These are phyloP conservation scores for Choiromyces venosus DNA, from an alignment of 495 filamentous ascomycete species.

Conservation along the genomic window DNA sequence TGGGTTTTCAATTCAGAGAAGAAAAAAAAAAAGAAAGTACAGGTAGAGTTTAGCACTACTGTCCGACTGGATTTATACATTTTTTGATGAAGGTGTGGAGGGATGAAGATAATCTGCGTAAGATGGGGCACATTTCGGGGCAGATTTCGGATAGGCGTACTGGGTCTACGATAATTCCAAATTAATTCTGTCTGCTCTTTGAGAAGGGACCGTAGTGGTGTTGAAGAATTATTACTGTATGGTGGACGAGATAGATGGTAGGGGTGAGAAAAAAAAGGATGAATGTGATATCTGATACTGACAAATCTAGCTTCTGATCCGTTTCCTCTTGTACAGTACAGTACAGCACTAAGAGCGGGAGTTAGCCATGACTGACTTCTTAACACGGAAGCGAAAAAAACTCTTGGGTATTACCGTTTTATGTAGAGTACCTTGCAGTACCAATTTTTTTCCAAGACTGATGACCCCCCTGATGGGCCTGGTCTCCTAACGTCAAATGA, in stretches of 20 bases:
- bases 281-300: background rate
- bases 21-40: too few relatives aligned
- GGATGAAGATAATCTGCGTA: too few relatives aligned
- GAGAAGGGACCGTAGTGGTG: too few relatives aligned
- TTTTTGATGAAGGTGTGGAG: too few relatives aligned
- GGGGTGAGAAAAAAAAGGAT: background rate
- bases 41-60: too few relatives aligned
- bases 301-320: background rate
- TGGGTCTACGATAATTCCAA: too few relatives aligned
- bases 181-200: too few relatives aligned
- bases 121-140: too few relatives aligned
- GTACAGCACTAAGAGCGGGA: background rate
- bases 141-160: too few relatives aligned
- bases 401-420: background rate
- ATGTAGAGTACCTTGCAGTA: background rate
- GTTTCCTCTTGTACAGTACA: background rate
- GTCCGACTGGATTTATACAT: too few relatives aligned
- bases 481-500: background rate
- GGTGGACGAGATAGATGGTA: background rate
- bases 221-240: too few relatives aligned
- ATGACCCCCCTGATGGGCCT: background rate
- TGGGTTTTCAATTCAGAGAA: too few relatives aligned
- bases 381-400: background rate
- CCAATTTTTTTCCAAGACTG: background rate
- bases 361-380: background rate